phyloP scores from a whole-genome alignment of 140 eudicot genomes.

The Erigeron philadelphicus region DNA sequence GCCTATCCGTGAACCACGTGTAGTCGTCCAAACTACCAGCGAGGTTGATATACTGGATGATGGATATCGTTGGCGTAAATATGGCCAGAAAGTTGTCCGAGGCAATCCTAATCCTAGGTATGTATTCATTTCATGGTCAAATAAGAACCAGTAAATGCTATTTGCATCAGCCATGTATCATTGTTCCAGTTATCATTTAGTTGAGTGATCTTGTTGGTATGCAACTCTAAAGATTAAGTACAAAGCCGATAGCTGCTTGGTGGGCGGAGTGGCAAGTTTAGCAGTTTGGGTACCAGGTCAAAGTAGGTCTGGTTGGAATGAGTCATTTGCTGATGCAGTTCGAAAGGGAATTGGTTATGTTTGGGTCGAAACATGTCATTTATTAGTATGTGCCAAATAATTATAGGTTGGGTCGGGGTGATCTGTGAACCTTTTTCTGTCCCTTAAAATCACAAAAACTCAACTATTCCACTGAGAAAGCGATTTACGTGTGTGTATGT shows the following conservation, averaged over 20 bases:
- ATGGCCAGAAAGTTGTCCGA: constrained; percentile 97
- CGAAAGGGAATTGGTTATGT: neutral
- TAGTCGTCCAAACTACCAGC: constrained; percentile 93
- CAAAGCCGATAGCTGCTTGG: neutral
- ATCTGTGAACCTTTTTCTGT: too few species aligned
- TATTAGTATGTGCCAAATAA: neutral
- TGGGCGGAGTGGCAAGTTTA: neutral
- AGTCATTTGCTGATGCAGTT: neutral
- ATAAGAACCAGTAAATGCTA: neutral
- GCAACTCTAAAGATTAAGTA: neutral
- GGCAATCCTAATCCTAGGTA: constrained; percentile 99
- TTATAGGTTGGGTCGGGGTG: neutral
- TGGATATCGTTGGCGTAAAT: constrained; percentile 97
- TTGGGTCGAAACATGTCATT: neutral
- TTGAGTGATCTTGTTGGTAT: neutral
- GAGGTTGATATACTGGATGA: constrained; percentile 96
- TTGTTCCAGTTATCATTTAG: constrained; percentile 5
- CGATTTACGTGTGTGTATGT: neutral
- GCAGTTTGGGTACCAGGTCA: neutral
- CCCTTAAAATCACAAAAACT: too few species aligned
- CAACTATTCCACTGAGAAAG: neutral
- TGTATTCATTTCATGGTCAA: constrained; percentile 17
- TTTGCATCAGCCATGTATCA: constrained; percentile 3
- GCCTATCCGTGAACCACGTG: constrained; percentile 98
- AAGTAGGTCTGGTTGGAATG: neutral